Evolutionary conservation across 768 basidiomycete genomes (phyloP), one percentile per base, ranked within the genome.

Genomic region (Calocera cornea): DNA sequence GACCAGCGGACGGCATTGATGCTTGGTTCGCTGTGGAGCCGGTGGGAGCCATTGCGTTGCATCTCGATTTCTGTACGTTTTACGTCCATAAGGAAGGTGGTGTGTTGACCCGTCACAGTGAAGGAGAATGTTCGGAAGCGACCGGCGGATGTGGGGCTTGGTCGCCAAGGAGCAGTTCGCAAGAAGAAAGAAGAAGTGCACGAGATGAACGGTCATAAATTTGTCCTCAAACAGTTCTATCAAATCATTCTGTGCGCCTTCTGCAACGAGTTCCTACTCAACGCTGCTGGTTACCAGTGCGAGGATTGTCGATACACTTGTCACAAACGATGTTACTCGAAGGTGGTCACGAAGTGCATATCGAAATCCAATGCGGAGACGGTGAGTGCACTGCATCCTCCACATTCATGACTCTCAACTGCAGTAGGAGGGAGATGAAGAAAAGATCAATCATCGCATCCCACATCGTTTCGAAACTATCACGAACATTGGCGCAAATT

Each of bases 121-220:
- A 99, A 99, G 79, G 94, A 97, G 77, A 98, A 95, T 74, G 89
- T 95, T 34, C 88, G 94, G 70, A 95, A 95, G 75, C 88, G 97
- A 41, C 93, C 95, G n/a, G 76, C 95, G 69, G 97, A 99, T 73
- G 90, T 86, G 2, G 94, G 93, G 68, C 86, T 99, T 41, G 97
- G 95, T 64, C 93, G 97, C 76, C 95, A 97, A 79, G 97, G 95
- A 66, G 97, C 97, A 68, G 87, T 99, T 71, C 89, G 95, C 74
- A 97, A 97, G 79, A 90, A 95, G 73, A 97, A 97, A 78, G 95
- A 87, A 71, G 95, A 98, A 80, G 89, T 98, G 1, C 94, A 95
- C 79, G 95, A 98, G 78, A 97, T 97, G 92, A 98, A 98, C 75
- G 97, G 97, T 12, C 97, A 99, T 80, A 92, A 97, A 77, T 99